A percentile compares a stretch with the other conserved stretches of the same genome.
Evolutionary conservation across 1,284 basidiomycete genomes (phyloP).

Genomic region (Microbotryum silenes-acaulis): DNA sequence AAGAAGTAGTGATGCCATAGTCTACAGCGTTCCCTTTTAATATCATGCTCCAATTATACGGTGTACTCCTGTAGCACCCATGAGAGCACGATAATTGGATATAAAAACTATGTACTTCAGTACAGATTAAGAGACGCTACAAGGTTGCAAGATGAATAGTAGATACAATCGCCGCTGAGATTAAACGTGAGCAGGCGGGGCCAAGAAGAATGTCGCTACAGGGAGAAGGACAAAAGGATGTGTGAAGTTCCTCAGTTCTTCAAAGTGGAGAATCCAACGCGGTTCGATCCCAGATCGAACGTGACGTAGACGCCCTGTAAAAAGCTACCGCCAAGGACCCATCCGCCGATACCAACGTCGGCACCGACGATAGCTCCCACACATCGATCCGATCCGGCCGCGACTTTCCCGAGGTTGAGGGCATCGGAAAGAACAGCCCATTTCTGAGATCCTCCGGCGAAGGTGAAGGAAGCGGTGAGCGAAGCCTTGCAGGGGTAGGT

Average conservation of each 20-base stretch:
- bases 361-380: conserved; percentile 37
- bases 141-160: too few species aligned
- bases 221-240: too few species aligned
- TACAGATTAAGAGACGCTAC: too few species aligned
- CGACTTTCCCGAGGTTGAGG: conserved; percentile 31
- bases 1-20: conserved; percentile 3
- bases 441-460: conserved; percentile 33
- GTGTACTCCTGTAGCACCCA: too few species aligned
- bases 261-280: conserved; percentile 41
- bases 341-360: conserved; percentile 39
- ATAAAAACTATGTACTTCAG: too few species aligned
- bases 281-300: conserved; percentile 43
- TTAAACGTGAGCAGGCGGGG: too few species aligned
- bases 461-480: conserved; percentile 36
- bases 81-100: too few species aligned
- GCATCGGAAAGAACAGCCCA: conserved; percentile 19
- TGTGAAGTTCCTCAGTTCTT: too few species aligned
- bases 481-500: conserved; percentile 37
- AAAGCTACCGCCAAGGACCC: conserved; percentile 43
- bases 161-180: too few species aligned
- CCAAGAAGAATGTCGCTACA: too few species aligned
- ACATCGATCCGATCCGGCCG: conserved; percentile 18
- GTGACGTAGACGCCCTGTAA: conserved; percentile 38
- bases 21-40: too few species aligned
- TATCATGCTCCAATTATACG: too few species aligned